phyloP scores from a whole-genome alignment of 352 stramenopile genomes.

The Phytophthora pini region DNA sequence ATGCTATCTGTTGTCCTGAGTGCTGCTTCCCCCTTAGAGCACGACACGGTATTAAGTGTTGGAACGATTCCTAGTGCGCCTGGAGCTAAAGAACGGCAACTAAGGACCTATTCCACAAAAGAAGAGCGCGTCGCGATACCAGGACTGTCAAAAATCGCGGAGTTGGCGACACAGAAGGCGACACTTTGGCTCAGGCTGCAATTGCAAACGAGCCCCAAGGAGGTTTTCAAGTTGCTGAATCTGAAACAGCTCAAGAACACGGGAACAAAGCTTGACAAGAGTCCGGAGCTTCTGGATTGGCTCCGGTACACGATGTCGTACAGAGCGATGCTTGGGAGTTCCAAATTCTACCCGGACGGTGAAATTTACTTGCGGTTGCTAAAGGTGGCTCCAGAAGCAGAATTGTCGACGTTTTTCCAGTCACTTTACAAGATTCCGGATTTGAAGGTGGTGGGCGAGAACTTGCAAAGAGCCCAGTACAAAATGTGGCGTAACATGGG shows the following conservation, averaged over 20 bases:
- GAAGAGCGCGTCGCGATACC: not conserved
- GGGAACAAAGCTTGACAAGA: conserved; percentile 3
- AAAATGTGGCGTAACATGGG: not conserved
- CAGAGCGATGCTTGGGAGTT: not conserved
- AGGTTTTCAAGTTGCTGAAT: conserved; percentile 6
- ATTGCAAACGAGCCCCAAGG: conserved; percentile 1
- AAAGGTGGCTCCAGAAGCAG: conserved; percentile 1
- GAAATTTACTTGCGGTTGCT: conserved; percentile 8
- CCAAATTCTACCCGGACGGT: not conserved
- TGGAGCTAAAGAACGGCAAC: not conserved
- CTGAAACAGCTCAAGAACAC: conserved; percentile 1
- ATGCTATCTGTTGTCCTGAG: too few species aligned
- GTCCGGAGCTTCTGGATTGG: conserved; percentile 9
- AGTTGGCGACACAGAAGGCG: not conserved
- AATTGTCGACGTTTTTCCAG: conserved; percentile 7
- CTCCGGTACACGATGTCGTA: conserved; percentile 8
- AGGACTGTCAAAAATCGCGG: not conserved
- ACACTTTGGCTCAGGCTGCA: not conserved
- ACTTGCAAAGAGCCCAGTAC: conserved; percentile 5
- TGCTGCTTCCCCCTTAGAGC: too few species aligned
- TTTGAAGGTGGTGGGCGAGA: conserved; percentile 11
- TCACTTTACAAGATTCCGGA: not conserved
- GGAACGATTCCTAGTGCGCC: too few species aligned
- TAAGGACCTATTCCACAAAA: not conserved
- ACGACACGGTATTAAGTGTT: too few species aligned